Base-by-base conservation (phyloP, 2,329 filamentous ascomycete species). In the Fusarium duplospermum region DNA sequence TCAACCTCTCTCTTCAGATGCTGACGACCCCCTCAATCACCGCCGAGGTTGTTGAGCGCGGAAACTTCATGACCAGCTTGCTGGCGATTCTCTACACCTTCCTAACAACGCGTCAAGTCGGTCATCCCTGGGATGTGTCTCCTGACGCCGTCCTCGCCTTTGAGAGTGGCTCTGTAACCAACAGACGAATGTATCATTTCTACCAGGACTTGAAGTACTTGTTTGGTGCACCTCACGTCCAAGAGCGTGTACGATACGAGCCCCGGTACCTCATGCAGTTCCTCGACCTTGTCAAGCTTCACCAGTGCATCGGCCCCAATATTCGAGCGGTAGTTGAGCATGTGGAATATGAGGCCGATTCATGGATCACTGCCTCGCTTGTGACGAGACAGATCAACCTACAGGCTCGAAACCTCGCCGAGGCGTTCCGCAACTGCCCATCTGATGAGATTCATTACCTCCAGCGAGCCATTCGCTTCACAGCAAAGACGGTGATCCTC, bases 31-130 rank as follows among this genome's bases (percentile, higher is more conserved):
- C 96, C 2, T 97, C 96, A 0, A 98, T 99, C 75, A 98, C 96
- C 0, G 93, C 95, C 52, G 97, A 99, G 83, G 93, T 98, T 59
- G 94, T 99, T 10, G 94, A 98, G 78, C 90, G 95, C 54, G 96
- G 95, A 31, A 99, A 99, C 82, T 99, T 99, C 80, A 87, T 99
- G 74, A 98, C 95, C 10, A 98, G 94, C 76, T 88, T 99, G 42
- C 93, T 98, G 89, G 95, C 96, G 16, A 99, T 99, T 71, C 87
- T 99, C 1, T 99, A 98, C 82, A 98, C 97, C 0, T 99, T 99
- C 84, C 85, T 99, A 42, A 99, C 96, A 0, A 98, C 95, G 6
- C 90, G 97, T 61, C 96, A 99, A 86, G 96, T 99, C 42, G 95
- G 95, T 1, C 95, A 98, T 81, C 96, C 96, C 0, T 93, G 94